Conservation (phyloP, 495 filamentous ascomycete species). For the Neurospora sp. region DNA sequence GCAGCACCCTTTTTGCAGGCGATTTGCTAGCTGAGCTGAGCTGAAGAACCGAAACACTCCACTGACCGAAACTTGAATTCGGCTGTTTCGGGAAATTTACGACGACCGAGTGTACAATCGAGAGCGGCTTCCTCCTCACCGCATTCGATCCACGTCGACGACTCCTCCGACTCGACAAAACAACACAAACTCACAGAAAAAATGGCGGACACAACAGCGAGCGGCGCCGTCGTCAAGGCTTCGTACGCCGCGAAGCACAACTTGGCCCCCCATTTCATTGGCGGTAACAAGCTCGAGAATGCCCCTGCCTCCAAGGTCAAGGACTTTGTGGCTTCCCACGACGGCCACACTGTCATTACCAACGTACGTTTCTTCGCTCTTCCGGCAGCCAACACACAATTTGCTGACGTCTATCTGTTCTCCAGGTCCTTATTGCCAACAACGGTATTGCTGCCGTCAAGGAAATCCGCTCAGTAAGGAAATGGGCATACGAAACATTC, state of each 20-base stretch:
- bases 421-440: constrained; percentile 94
- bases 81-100: neutral
- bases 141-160: neutral
- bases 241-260: constrained; percentile 68
- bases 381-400: too few relatives aligned
- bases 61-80: neutral
- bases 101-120: neutral
- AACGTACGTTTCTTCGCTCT: constrained; percentile 52
- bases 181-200: constrained; percentile 9
- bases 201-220: constrained; percentile 39
- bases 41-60: neutral
- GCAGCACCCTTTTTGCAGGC: neutral
- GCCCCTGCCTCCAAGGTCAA: constrained; percentile 74
- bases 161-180: neutral
- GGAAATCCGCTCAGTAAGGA: constrained; percentile 94
- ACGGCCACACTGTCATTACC: constrained; percentile 95
- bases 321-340: constrained; percentile 83
- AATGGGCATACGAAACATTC: constrained; percentile 99
- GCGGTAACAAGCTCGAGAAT: constrained; percentile 74
- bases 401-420: neutral
- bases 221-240: constrained; percentile 31
- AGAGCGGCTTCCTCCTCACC: constrained; percentile 1
- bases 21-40: neutral
- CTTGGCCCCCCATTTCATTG: constrained; percentile 86
- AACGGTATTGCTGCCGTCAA: constrained; percentile 99